A percentile compares a stretch with the other conserved stretches of the same genome.
Conservation (phyloP, 768 basidiomycete species). For the Suillus subaureus region DNA sequence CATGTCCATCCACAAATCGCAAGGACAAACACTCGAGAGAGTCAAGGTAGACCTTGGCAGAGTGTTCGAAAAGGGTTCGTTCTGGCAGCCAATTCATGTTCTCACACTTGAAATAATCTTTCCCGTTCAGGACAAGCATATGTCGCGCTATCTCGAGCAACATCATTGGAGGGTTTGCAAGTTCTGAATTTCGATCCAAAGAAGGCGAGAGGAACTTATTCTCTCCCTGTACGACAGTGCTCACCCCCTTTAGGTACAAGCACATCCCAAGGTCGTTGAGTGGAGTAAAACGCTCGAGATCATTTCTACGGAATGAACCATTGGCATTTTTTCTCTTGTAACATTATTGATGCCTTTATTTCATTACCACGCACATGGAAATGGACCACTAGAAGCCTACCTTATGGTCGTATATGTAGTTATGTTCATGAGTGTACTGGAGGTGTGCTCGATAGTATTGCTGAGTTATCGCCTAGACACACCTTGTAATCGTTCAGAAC, state of each 20-base stretch:
- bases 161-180: slow-evolving; percentile 81
- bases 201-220: slow-evolving; percentile 53
- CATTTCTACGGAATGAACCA: slow-evolving; percentile 30
- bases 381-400: slow-evolving; percentile 1
- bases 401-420: not conserved
- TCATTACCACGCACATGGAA: not conserved
- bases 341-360: not conserved
- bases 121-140: slow-evolving; percentile 75
- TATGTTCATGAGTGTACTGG: not conserved
- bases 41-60: slow-evolving; percentile 93
- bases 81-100: not conserved
- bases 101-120: slow-evolving; percentile 9
- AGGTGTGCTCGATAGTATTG: not conserved
- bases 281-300: slow-evolving; percentile 75
- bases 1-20: slow-evolving; percentile 98
- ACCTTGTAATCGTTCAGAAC: not conserved
- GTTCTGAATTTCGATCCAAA: slow-evolving; percentile 75
- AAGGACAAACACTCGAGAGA: slow-evolving; percentile 93
- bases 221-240: not conserved
- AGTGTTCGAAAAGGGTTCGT: slow-evolving; percentile 88
- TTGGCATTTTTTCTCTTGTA: not conserved
- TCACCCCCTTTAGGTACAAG: slow-evolving; percentile 52
- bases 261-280: slow-evolving; percentile 68
- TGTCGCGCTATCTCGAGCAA: slow-evolving; percentile 88
- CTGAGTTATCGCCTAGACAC: not conserved